Base-by-base conservation (phyloP, 179 eudicot species). In the Sideroxylon spinosum region DNA sequence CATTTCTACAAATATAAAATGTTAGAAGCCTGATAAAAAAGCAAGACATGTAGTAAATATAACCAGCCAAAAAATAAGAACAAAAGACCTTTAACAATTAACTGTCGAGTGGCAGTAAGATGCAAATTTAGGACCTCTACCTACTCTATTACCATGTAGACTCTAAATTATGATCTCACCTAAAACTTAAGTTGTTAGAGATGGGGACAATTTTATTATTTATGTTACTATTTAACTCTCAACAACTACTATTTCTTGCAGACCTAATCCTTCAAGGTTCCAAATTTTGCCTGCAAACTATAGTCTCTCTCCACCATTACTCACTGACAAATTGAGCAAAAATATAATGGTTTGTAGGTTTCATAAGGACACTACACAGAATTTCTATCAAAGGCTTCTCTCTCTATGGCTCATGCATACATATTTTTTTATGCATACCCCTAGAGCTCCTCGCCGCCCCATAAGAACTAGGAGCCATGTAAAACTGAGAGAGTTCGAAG, bases 1-100 rank as follows among this genome's bases (percentile, higher is more conserved):
- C 77, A 77, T 72, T 60, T 62, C 82, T 81, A 44, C 60, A 57
- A 44, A 25, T 25, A n/a, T 6, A 32, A 67, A 37, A 23, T 10
- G 13, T 16, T 8, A 20, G 29, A 62, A 65, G 0, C 26, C 29
- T 46, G 9, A 26, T 80, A 66, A 74, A 28, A 55, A 5, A 25
- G 28, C 17, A 80, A 57, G 28, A 20, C 46, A 57, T 44, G 22
- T 2, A 29, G 10, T 53, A 28, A 37, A 69, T 22, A 44, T 68
- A 56, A 57, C 78, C 12, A 29, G 0, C 49, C 29, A 17, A 4
- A 37, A 12, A 53, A 26, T 26, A 28, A 0, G 50, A 67, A 68
- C 56, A 65, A 25, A 66, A 22, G 46, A 37, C 44, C 44, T 37
- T 32, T 37, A 37, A 37, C 5, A 37, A 37, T 37, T 37, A 37